Evolutionary conservation across 2,329 filamentous ascomycete species (phyloP), one percentile per base, ranked within the genome.

Genomic region (Xylariaceae sp.): DNA sequence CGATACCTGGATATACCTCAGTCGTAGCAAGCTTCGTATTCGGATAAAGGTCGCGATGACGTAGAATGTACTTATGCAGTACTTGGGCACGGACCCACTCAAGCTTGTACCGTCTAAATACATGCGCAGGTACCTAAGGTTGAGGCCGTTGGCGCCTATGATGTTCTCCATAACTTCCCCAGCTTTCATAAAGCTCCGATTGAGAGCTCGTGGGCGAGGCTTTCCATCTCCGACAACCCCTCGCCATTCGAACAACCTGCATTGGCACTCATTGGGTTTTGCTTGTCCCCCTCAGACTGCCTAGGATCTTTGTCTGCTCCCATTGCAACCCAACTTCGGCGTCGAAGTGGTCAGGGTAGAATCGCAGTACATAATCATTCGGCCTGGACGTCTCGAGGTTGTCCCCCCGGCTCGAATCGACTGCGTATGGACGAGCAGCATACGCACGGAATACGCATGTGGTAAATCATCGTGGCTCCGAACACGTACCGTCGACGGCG

Each of bases 311-410:
- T 50, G 51, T 15, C 47, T 57, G 45, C 55, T 23, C 60, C 62
- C 57, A 55, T 71, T 70, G 67, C 69, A 64, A 71, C 69, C 70
- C 63, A 69, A 72, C 61, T 53, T 64, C 55, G 61, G 56, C 50
- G 59, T 66, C 62, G 67, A 66, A 68, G 70, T 66, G 67, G 69
- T 69, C 69, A 68, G 63, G 60, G 64, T 67, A 65, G 59, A 63
- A 62, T 69, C 69, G 69, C 68, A 71, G 58, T 69, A 70, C 69
- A 70, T 69, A 71, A 71, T 58, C 62, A 54, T 49, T 58, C 55
- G 58, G 58, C 61, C 50, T 61, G 60, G 60, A 57, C 64, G 59
- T 66, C 62, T 70, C 64, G 37, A 30, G 23, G 5, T 5, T 30
- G 55, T 65, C 65, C 66, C 65, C 58, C 62, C 62, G 57, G 66